A percentile compares a stretch with the other conserved stretches of the same genome.
Conservation (phyloP, 345 rosid species). For the Gossypium longicalyx region DNA sequence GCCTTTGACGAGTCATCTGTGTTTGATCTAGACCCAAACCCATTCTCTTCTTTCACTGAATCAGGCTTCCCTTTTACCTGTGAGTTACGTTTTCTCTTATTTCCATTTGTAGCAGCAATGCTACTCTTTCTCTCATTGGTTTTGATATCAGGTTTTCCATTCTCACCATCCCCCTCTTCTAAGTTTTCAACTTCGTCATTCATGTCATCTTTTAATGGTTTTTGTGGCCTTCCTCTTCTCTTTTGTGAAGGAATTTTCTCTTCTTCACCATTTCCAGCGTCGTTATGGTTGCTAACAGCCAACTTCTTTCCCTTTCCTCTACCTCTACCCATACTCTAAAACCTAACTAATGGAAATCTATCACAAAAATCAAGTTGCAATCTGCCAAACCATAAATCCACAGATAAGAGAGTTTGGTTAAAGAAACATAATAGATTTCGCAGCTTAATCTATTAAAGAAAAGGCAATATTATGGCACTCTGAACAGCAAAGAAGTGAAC, state of each 20-base stretch:
- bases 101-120: conserved; percentile 46
- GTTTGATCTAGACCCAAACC: conserved; percentile 37
- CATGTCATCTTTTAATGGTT: conserved; percentile 50
- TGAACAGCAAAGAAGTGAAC: neutral
- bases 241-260: conserved; percentile 65
- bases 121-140: conserved; percentile 40
- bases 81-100: conserved; percentile 50
- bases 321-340: conserved; percentile 66
- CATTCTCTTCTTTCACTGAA: conserved; percentile 50
- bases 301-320: conserved; percentile 62
- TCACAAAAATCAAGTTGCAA: conserved; percentile 24
- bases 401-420: neutral
- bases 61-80: conserved; percentile 48
- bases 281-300: conserved; percentile 47
- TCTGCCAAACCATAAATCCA: conserved; percentile 25
- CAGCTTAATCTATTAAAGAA: neutral
- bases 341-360: conserved; percentile 14
- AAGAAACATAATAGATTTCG: neutral
- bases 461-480: neutral
- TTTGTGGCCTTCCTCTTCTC: conserved; percentile 71
- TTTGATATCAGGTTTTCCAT: conserved; percentile 29
- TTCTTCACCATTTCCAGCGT: conserved; percentile 57
- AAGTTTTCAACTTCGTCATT: conserved; percentile 45
- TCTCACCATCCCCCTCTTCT: conserved; percentile 51
- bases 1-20: conserved; percentile 49